Percentiles rank a stretch among this genome's conserved stretches.
These are phyloP conservation scores for Xylariaceae sp. DNA, from an alignment of 2,329 filamentous ascomycete species.

Conservation along the genomic window DNA sequence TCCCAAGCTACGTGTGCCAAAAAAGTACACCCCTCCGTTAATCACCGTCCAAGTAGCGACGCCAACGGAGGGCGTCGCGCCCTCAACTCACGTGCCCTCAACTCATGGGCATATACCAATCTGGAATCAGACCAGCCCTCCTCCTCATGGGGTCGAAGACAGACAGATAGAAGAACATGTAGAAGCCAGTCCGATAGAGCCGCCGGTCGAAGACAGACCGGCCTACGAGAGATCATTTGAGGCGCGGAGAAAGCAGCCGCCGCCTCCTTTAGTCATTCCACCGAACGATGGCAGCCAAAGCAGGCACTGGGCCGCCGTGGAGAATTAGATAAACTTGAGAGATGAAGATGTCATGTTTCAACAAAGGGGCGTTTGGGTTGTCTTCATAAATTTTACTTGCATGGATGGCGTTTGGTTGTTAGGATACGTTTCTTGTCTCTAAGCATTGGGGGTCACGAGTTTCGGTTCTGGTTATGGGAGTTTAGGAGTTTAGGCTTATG, in stretches of 20 bases:
- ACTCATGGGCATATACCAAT: constrained; percentile 17
- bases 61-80: constrained; percentile 20
- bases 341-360: too few relatives aligned
- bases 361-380: too few relatives aligned
- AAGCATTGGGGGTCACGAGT: too few relatives aligned
- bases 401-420: too few relatives aligned
- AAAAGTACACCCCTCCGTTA: constrained; percentile 38
- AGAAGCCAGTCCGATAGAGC: too few relatives aligned
- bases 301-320: not conserved
- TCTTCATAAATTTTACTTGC: too few relatives aligned
- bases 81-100: not conserved
- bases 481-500: too few relatives aligned
- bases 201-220: constrained; percentile 14
- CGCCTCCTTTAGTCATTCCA: constrained; percentile 15
- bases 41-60: constrained; percentile 32
- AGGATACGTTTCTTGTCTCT: too few relatives aligned
- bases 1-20: constrained; percentile 37
- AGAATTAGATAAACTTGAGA: not conserved
- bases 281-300: constrained; percentile 12
- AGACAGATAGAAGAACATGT: too few relatives aligned
- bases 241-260: constrained; percentile 12
- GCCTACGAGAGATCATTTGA: constrained; percentile 27
- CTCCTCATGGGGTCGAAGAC: constrained; percentile 21
- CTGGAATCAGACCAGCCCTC: constrained; percentile 29
- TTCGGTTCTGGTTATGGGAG: too few relatives aligned